Evolutionary conservation across 202 grass and related monocot species (phyloP), one percentile per base, ranked within the genome.

Genomic region (Alloteropsis angusta): DNA sequence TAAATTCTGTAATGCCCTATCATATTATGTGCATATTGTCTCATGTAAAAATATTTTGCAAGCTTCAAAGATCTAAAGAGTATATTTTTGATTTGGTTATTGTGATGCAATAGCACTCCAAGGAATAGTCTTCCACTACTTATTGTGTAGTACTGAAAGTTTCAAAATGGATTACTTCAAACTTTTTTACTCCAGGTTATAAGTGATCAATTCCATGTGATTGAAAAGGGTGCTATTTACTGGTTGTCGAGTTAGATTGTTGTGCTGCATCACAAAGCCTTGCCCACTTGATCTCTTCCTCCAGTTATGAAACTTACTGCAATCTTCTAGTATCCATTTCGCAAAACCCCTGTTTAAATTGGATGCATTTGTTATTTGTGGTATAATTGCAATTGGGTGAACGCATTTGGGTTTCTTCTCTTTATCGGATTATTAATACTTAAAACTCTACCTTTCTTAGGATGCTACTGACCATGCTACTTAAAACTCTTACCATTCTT

Each of bases 401-500:
- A 13, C 74, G 32, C 60, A 38, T 52, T 60, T 53, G 4, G 21
- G 16, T 48, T 80, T 57, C 21, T 84, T 22, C 68, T 61, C 26
- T 77, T 60, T 50, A 60, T 60, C 28, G 52, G 53, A 35, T 79
- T 42, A 45, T 45, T 82, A 59, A 73, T 19, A 59, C 35, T 14
- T 53, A 3, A 78, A 59, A 30, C 42, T 71, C 74, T 77, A 11
- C 47, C 80, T 86, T 89, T 89, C 32, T 78, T 81, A 98, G 96
- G 92, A 89, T 89, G 92, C 90, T 42, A 77, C 61, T 36, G 86
- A 93, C 12, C 85, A 87, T 87, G 86, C 96, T 74, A 59, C 35
- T 14, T 53, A 3, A 78, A 59, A 30, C 42, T 71, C 74, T 77
- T 77, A 11, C 47, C 80, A 84, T 89, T 89, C 32, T 78, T 81